Evolutionary conservation across 352 stramenopile genomes (phyloP).

Genomic region (Phytophthora foliorum): DNA sequence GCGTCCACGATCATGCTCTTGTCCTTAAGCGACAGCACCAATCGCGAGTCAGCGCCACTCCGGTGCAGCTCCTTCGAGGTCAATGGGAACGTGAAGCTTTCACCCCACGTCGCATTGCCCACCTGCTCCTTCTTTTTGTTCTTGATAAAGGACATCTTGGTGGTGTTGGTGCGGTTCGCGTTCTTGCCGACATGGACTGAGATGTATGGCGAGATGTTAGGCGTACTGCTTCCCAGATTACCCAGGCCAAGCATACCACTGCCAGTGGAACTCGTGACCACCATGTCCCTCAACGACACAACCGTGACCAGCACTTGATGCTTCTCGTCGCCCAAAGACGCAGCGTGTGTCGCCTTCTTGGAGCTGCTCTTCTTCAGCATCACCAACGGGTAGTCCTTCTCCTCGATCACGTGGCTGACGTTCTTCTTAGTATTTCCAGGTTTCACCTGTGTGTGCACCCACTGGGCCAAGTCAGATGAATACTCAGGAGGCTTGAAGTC

Average conservation of each 20-base stretch:
- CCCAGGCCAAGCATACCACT: slow-evolving; percentile 74
- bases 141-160: slow-evolving; percentile 70
- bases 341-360: slow-evolving; percentile 33
- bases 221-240: slow-evolving; percentile 80
- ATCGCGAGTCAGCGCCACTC: slow-evolving; percentile 34
- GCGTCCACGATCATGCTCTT: slow-evolving; percentile 52
- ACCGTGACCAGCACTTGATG: slow-evolving; percentile 83
- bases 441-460: slow-evolving; percentile 85
- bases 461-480: slow-evolving; percentile 79
- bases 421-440: slow-evolving; percentile 86
- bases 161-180: slow-evolving; percentile 74
- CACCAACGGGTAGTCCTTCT: slow-evolving; percentile 84
- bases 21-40: slow-evolving; percentile 54
- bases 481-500: slow-evolving; percentile 84
- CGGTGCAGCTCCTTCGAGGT: slow-evolving; percentile 61
- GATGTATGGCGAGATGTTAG: slow-evolving; percentile 85
- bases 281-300: slow-evolving; percentile 60
- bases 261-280: slow-evolving; percentile 71
- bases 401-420: slow-evolving; percentile 74
- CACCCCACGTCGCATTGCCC: slow-evolving; percentile 70
- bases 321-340: slow-evolving; percentile 56
- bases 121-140: slow-evolving; percentile 56
- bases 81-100: slow-evolving; percentile 85
- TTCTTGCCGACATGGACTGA: slow-evolving; percentile 79
- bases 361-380: slow-evolving; percentile 69